A percentile compares a stretch with the other conserved stretches of the same genome.
Conservation (phyloP, 805 yeast genomes). For the Wickerhamomyces silvicola region DNA sequence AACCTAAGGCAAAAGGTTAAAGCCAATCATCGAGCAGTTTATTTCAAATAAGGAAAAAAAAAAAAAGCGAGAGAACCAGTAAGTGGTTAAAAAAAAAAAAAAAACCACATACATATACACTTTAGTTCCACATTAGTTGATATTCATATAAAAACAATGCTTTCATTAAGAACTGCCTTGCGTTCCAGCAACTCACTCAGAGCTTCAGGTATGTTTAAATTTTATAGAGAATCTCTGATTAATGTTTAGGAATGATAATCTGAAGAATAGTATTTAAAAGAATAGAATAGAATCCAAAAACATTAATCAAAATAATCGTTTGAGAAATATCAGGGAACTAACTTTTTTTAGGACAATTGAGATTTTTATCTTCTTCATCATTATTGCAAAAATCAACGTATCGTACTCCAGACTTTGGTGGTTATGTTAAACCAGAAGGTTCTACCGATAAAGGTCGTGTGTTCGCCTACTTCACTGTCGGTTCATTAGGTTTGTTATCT, state of each 20-base stretch:
- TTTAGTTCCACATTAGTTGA: too few relatives aligned
- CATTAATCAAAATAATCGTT: background rate
- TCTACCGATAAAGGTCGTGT: conserved; percentile 76
- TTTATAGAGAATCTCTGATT: background rate
- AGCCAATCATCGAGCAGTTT: too few relatives aligned
- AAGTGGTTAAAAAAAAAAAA: too few relatives aligned
- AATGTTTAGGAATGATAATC: background rate
- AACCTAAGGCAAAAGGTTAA: too few relatives aligned
- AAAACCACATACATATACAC: too few relatives aligned
- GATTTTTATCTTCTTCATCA: conserved; percentile 31
- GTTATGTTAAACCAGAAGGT: conserved; percentile 64
- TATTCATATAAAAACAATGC: conserved; percentile 16
- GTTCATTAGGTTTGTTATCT: conserved; percentile 82
- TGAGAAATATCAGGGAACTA: conserved; percentile 4
- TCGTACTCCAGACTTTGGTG: conserved; percentile 87
- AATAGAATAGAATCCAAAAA: too few relatives aligned
- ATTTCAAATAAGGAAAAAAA: too few relatives aligned
- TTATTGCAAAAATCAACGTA: conserved; percentile 62
- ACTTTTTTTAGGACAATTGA: conserved; percentile 18
- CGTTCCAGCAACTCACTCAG: conserved; percentile 19
- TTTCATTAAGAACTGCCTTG: conserved; percentile 24
- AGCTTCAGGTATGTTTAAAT: conserved; percentile 20
- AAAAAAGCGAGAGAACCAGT: too few relatives aligned
- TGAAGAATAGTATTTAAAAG: background rate
- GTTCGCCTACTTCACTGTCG: conserved; percentile 95